A percentile compares a stretch with the other conserved stretches of the same genome.
Evolutionary conservation across 2,329 filamentous ascomycete genomes (phyloP).

Genomic region (Chaetomiaceae sp.): DNA sequence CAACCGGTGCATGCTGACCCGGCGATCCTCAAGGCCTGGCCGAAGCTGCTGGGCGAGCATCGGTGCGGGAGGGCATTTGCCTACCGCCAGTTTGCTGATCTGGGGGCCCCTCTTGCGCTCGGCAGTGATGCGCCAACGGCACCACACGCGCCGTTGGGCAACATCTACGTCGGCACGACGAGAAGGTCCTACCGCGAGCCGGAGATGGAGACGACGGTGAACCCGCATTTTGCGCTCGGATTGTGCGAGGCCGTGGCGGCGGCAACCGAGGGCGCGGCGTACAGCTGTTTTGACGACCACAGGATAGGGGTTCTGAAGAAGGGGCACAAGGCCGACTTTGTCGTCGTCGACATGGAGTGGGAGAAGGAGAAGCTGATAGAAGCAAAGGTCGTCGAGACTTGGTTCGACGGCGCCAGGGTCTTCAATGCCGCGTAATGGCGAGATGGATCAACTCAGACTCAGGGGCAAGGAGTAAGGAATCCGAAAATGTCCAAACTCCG

Average conservation of each 20-base stretch:
- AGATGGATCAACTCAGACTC: too few relatives aligned
- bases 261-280: conserved; percentile 52
- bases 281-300: conserved; percentile 53
- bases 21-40: conserved; percentile 58
- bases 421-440: too few relatives aligned
- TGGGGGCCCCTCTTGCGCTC: conserved; percentile 50
- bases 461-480: neutral
- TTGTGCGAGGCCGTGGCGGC: conserved; percentile 50
- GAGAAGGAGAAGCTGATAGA: conserved; percentile 42
- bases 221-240: conserved; percentile 49
- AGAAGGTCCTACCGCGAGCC: conserved; percentile 50
- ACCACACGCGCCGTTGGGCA: conserved; percentile 48
- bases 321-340: conserved; percentile 55
- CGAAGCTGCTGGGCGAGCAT: conserved; percentile 48
- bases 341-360: conserved; percentile 48
- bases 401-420: conserved; percentile 45
- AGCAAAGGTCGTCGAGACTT: conserved; percentile 47
- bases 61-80: conserved; percentile 57
- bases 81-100: conserved; percentile 55
- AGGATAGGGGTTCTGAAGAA: conserved; percentile 48
- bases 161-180: conserved; percentile 56
- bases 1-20: conserved; percentile 58
- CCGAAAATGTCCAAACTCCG: too few relatives aligned
- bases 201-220: conserved; percentile 38
- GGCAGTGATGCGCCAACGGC: conserved; percentile 58